These are phyloP conservation scores for Ogataea corticis DNA, from an alignment of 805 yeast genomes.

Conservation along the genomic window DNA sequence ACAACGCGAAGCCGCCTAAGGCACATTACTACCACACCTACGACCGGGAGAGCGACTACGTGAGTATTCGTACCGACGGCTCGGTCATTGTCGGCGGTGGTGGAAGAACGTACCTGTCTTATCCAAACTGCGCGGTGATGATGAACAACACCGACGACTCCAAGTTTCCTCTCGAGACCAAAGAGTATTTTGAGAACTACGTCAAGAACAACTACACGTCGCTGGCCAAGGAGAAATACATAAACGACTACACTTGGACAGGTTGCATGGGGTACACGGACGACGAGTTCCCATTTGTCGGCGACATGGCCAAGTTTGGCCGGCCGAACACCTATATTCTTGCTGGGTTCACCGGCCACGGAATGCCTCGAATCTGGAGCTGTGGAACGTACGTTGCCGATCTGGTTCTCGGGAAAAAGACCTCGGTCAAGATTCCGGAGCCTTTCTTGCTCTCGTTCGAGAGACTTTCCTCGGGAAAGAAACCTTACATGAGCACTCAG, in stretches of 20 bases:
- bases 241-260: conserved; percentile 40
- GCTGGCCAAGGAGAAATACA: conserved; percentile 27
- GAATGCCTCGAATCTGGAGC: conserved; percentile 49
- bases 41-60: conserved; percentile 29
- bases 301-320: conserved; percentile 34
- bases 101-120: conserved; percentile 12
- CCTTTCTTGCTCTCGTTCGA: background rate
- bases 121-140: conserved; percentile 19
- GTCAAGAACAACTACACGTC: conserved; percentile 31
- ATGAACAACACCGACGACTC: conserved; percentile 37
- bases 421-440: conserved; percentile 1
- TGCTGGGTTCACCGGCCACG: conserved; percentile 54
- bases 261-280: conserved; percentile 49
- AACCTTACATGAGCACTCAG: background rate
- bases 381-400: conserved; percentile 41
- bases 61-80: conserved; percentile 40
- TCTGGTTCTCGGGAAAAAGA: conserved; percentile 14
- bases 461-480: conserved; percentile 3
- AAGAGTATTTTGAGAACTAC: conserved; percentile 30
- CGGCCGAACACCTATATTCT: conserved; percentile 36
- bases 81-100: conserved; percentile 39
- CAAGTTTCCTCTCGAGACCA: conserved; percentile 26
- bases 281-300: conserved; percentile 45
- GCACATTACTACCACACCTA: conserved; percentile 23
- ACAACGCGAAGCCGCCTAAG: conserved; percentile 10